phyloP scores from a whole-genome alignment of 1,139 yeast genomes.

The Candida sp. region DNA sequence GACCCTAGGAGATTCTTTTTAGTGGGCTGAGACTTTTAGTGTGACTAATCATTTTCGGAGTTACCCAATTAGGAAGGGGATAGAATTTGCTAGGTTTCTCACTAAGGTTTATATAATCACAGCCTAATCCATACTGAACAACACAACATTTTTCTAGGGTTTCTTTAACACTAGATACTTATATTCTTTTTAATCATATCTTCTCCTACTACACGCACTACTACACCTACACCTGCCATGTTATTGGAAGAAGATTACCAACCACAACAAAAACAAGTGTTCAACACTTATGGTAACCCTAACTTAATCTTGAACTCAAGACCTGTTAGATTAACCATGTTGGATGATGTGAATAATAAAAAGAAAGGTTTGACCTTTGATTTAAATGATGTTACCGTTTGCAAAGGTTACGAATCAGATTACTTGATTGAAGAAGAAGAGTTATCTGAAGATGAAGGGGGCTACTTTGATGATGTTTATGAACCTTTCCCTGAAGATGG shows the following conservation, averaged over 20 bases:
- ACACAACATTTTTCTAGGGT: neutral
- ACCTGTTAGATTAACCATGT: neutral
- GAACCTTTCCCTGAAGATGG: conserved; percentile 13
- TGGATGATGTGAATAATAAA: neutral
- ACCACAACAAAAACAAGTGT: neutral
- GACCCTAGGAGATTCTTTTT: too few relatives aligned
- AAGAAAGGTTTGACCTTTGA: neutral
- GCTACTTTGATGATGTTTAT: conserved; percentile 35
- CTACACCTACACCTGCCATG: neutral
- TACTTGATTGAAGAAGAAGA: conserved; percentile 29
- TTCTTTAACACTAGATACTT: too few relatives aligned
- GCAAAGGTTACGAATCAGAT: conserved; percentile 29
- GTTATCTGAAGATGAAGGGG: conserved; percentile 26
- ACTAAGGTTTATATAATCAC: neutral
- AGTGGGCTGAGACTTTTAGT: too few relatives aligned
- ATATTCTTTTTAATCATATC: neutral
- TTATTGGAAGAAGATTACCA: neutral
- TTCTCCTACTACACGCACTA: neutral
- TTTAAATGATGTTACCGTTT: neutral
- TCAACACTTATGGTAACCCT: neutral
- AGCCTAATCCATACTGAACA: neutral
- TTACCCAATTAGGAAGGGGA: neutral
- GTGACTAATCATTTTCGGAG: neutral
- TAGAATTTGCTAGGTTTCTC: neutral
- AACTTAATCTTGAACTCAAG: neutral